Evolutionary conservation across 352 stramenopile genomes (phyloP).

Genomic region (Globisporangium splendens): DNA sequence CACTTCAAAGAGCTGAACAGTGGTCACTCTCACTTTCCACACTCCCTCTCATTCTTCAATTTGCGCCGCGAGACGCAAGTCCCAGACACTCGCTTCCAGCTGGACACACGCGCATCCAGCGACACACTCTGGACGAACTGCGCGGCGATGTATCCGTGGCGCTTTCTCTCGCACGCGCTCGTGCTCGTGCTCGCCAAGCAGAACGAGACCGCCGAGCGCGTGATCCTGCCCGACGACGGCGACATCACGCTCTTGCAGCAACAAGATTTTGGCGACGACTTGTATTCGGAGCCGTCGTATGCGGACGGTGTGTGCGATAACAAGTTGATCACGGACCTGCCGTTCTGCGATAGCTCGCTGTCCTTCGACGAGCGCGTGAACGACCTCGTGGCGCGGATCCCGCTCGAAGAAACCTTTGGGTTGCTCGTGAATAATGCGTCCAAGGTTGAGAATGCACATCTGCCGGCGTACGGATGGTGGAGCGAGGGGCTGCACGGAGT

Average conservation of each 20-base stretch:
- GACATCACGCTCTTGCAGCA: neutral
- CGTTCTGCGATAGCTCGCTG: conserved; percentile 67
- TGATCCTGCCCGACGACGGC: neutral
- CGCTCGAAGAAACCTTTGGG: conserved; percentile 58
- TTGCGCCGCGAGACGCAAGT: neutral
- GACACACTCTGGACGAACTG: neutral
- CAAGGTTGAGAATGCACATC: conserved; percentile 17
- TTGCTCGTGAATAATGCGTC: conserved; percentile 67
- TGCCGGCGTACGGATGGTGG: conserved; percentile 87
- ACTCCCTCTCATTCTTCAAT: neutral
- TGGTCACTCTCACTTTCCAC: neutral
- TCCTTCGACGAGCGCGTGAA: conserved; percentile 52
- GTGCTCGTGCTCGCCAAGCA: conserved; percentile 3
- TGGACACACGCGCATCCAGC: neutral
- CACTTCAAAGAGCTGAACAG: no score
- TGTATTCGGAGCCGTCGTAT: conserved; percentile 17
- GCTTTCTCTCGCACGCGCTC: conserved; percentile 4
- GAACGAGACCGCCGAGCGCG: neutral
- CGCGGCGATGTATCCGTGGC: conserved; percentile 1
- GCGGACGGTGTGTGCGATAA: conserved; percentile 52
- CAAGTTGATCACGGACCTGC: conserved; percentile 31
- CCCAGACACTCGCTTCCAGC: no score
- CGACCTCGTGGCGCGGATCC: conserved; percentile 65
- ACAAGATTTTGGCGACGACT: neutral
- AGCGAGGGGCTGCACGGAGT: conserved; percentile 88